Conservation (phyloP, 2,329 filamentous ascomycete species). For the Chaetoscypha palmicola region DNA sequence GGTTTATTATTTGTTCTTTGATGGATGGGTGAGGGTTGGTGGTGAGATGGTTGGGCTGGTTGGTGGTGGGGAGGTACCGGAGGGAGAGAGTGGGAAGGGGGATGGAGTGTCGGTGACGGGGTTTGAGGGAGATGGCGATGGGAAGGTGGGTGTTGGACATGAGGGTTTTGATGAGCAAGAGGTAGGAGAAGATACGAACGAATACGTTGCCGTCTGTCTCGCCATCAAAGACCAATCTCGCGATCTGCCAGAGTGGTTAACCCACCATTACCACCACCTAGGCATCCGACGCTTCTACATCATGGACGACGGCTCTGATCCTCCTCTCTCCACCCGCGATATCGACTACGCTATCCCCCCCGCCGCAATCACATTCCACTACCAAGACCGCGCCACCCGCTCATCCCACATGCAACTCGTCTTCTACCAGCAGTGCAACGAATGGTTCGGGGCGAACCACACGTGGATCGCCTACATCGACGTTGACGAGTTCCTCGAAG, state of each 20-base stretch:
- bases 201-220: constrained; percentile 25
- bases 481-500: constrained; percentile 27
- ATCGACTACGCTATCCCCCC: constrained; percentile 19
- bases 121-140: no score
- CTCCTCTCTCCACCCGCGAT: constrained; percentile 18
- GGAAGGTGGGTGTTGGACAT: no score
- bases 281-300: constrained; percentile 26
- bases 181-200: no score
- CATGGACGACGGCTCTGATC: constrained; percentile 25
- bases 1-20: no score
- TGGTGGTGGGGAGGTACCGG: no score
- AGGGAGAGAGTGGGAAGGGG: no score
- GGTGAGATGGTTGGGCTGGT: no score
- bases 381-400: constrained; percentile 11
- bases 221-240: constrained; percentile 19
- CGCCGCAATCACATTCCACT: constrained; percentile 22
- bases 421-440: constrained; percentile 22
- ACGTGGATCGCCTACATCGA: constrained; percentile 32
- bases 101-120: no score
- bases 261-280: constrained; percentile 26
- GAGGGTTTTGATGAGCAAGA: no score
- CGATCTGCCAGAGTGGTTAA: constrained; percentile 24
- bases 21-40: no score
- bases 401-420: constrained; percentile 14
- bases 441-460: constrained; percentile 23